A percentile compares a stretch with the other conserved stretches of the same genome.
phyloP scores from a whole-genome alignment of 768 basidiomycete species.

The Tricholoma saponaceum region DNA sequence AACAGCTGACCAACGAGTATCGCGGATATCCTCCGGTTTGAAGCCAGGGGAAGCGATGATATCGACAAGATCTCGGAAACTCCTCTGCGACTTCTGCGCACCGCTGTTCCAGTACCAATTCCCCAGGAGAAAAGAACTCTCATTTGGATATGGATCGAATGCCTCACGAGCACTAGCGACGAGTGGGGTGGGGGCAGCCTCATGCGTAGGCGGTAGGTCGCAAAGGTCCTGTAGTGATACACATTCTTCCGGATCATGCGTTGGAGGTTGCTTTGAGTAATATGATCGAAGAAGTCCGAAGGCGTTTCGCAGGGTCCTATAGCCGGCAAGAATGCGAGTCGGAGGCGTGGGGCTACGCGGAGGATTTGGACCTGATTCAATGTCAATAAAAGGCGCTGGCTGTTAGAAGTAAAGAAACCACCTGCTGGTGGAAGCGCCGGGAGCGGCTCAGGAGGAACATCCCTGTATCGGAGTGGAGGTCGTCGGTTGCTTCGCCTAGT shows the following conservation, averaged over 20 bases:
- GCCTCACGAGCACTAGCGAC: not conserved
- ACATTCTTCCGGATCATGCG: not conserved
- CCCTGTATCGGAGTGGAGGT: not conserved
- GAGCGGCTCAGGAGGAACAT: not conserved
- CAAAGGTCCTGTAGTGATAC: not conserved
- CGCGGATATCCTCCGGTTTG: constrained; percentile 5
- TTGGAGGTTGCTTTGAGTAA: not conserved
- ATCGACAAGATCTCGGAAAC: constrained; percentile 5
- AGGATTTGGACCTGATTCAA: not conserved
- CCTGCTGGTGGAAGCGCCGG: not conserved
- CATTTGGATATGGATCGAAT: constrained; percentile 8
- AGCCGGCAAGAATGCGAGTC: not conserved
- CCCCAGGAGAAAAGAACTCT: too few species aligned
- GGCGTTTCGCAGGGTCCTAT: not conserved
- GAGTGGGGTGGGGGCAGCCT: too few species aligned
- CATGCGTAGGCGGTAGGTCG: not conserved
- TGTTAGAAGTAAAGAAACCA: not conserved
- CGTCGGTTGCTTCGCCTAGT: not conserved
- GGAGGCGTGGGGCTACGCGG: not conserved
- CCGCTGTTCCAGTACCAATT: too few species aligned
- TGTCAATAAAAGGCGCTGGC: not conserved
- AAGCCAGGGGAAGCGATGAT: constrained; percentile 3
- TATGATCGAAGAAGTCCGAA: not conserved
- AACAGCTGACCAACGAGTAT: constrained; percentile 7
- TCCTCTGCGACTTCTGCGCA: constrained; percentile 6